Evolutionary conservation across 2,329 filamentous ascomycete genomes (phyloP), one percentile per base, ranked within the genome.

Genomic region (Boeremia lycopersici): DNA sequence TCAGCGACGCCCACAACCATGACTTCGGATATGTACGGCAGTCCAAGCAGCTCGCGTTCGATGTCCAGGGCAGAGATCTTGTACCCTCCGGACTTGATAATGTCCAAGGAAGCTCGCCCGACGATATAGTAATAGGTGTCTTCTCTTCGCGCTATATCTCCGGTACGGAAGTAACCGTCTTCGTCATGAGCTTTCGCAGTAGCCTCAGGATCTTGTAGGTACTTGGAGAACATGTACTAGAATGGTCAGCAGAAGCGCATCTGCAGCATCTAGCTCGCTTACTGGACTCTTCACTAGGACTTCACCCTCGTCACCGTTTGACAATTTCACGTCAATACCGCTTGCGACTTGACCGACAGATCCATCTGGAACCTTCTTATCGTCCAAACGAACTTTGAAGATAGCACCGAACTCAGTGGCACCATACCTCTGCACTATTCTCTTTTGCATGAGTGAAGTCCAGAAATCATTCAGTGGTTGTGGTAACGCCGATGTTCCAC

Each of bases 1-100:
- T 83, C 81, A 0, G 75, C 69, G n/a, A 84, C 74, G 1, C 82
- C 81, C 3, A 84, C 79, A 1, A 84, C 79, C 60, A 81, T 81
- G 4, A 79, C 81, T 66, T 84, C 82, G 41, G 78, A 72, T 30
- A 84, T 74, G 29, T 78, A 77, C 1, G 78, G 74, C 47, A 84
- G 61, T 0, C 75, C 74, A 23, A 84, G 71, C 59, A 83, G 76
- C 57, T 83, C 81, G 15, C 81, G 74, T 64, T 84, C 82, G 28
- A 84, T 80, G 44, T 84, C 82, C 10, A 84, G 68, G 0, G 82
- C 81, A 0, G 79, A 82, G 31, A 84, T 79, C 67, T 84, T 84
- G 60, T 83, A 84, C 0, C 82, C 82, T 13, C 82, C 81, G 0
- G 78, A 80, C 58, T 84, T 84, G 65, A 85, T 82, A 29, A 84